Base-by-base conservation (phyloP, 495 filamentous ascomycete species). In the Bacidia rubella region DNA sequence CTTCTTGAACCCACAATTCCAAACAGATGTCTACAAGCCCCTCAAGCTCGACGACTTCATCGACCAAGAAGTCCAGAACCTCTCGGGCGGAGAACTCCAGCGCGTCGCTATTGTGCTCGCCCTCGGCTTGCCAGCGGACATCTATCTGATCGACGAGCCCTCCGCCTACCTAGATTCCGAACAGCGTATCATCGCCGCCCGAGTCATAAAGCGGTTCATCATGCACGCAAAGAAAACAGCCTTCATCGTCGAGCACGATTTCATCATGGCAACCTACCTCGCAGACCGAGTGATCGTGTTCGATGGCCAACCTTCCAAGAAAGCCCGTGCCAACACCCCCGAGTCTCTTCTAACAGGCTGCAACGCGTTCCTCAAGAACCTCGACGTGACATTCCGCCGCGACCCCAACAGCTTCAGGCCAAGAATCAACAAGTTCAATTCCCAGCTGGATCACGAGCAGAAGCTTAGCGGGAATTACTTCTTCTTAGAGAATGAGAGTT, bases 211-310 rank as follows among this genome's bases (percentile, higher is more conserved):
- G 75, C 83, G 92, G 55, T 98, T 95, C 78, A 96, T 98, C 62
- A 98, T 97, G 92, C 90, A 97, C 75, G 80, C 87, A 53, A 97
- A 98, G 82, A 97, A 97, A 77, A 97, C 92, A 0, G 92, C 93
- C 32, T 97, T 98, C 67, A 80, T 98, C 57, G 92, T 97, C 60
- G 92, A 98, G 80, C 92, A 98, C 83, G 93, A 98, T 80, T 97
- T 98, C 73, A 97, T 96, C 74, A 97, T 97, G 92, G 89, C 88
- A 25, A 86, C 92, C 17, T 98, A 98, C 66, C 80, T 97, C 19
- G 92, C 93, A 39, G 92, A 98, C 62, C 86, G 90, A 59, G 92
- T 98, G 63, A 97, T 98, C 63, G 92, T 97, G 57, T 98, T 98
- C 62, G 92, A 95, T 64, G 92, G 92, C 58, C 64, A 90, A 68